These are phyloP conservation scores for Fragaria nilgerrensis DNA, from an alignment of 306 rosid species.

Conservation along the genomic window DNA sequence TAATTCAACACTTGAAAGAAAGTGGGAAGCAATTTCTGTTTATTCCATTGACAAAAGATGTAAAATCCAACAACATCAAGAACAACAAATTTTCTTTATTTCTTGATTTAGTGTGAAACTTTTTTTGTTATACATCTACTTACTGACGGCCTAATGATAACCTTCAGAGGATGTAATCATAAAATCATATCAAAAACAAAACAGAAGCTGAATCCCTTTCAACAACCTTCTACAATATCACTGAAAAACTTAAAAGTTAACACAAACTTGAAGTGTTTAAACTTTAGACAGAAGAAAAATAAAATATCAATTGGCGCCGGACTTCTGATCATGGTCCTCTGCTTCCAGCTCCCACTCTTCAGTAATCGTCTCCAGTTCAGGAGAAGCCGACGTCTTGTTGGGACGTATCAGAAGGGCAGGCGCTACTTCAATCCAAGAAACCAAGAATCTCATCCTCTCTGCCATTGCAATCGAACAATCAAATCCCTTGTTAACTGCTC, in stretches of 20 bases:
- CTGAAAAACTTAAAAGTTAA: not conserved
- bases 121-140: too few species aligned
- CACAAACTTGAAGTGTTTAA: not conserved
- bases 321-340: conserved; percentile 18
- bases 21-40: too few species aligned
- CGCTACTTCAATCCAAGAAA: conserved; percentile 45
- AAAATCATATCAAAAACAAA: too few species aligned
- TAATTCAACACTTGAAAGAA: too few species aligned
- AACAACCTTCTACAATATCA: not conserved
- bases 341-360: conserved; percentile 48
- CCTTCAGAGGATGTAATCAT: not conserved
- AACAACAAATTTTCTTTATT: too few species aligned
- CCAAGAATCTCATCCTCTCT: conserved; percentile 32
- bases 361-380: conserved; percentile 49
- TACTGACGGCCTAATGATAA: too few species aligned
- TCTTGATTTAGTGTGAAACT: too few species aligned
- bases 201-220: not conserved
- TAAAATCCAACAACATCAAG: too few species aligned
- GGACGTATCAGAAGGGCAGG: conserved; percentile 45
- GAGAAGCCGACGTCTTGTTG: conserved; percentile 37
- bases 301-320: not conserved
- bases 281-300: too few species aligned
- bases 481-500: not conserved
- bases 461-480: conserved; percentile 36
- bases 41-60: too few species aligned